phyloP scores from a whole-genome alignment of 768 basidiomycete genomes.

The Mycena rebaudengoi region DNA sequence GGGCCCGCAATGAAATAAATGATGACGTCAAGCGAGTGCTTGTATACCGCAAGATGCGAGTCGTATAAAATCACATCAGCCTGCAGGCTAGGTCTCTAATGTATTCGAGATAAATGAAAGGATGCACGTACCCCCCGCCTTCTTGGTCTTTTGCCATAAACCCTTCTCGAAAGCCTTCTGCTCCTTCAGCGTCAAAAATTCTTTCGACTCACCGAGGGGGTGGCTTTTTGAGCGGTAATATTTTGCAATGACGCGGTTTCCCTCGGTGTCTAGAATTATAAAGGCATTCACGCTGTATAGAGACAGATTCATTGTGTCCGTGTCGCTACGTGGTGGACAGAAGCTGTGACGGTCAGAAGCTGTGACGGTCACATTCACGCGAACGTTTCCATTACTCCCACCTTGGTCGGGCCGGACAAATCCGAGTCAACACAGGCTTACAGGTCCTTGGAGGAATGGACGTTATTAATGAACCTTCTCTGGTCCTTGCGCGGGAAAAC shows the following conservation, averaged over 20 bases:
- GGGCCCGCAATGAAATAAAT: conserved; percentile 92
- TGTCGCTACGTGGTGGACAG: no score
- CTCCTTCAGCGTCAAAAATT: conserved; percentile 81
- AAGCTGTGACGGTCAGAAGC: no score
- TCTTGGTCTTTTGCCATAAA: conserved; percentile 95
- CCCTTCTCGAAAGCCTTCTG: conserved; percentile 96
- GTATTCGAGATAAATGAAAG: not conserved
- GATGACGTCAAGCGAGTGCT: conserved; percentile 93
- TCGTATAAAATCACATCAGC: conserved; percentile 95
- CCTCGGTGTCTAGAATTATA: conserved; percentile 92
- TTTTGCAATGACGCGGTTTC: conserved; percentile 93
- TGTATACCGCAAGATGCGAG: conserved; percentile 89
- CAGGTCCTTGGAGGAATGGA: no score
- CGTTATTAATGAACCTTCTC: no score
- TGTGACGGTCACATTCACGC: no score
- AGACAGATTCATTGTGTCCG: conserved; percentile 82
- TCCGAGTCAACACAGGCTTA: no score
- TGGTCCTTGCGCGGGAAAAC: no score
- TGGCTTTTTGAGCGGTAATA: conserved; percentile 87
- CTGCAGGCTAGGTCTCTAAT: conserved; percentile 50
- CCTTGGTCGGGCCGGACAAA: no score
- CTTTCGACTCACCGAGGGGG: conserved; percentile 68
- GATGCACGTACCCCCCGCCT: conserved; percentile 77
- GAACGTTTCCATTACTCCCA: no score
- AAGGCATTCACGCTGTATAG: conserved; percentile 90